phyloP scores from a whole-genome alignment of 2,329 filamentous ascomycete genomes.

The Xylaria sp. region DNA sequence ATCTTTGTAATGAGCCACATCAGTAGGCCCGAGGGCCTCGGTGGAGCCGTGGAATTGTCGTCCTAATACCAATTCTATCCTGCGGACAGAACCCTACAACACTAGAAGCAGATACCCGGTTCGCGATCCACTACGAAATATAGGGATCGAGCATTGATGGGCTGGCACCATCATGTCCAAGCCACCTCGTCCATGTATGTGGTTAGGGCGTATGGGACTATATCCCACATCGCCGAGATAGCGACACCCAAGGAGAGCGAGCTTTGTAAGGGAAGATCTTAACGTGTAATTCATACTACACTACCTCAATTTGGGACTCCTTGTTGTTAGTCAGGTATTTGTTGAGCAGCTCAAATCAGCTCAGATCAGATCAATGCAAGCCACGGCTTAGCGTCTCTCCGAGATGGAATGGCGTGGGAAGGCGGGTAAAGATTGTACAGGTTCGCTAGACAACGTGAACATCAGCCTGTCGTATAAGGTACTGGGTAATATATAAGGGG shows the following conservation, averaged over 20 bases:
- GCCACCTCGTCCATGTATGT: neutral
- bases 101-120: neutral
- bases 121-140: neutral
- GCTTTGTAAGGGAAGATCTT: neutral
- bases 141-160: conserved; percentile 1
- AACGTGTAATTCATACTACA: conserved; percentile 3
- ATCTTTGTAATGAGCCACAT: conserved; percentile 22
- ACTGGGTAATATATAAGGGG: conserved; percentile 6
- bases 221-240: conserved; percentile 13
- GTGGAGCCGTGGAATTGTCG: neutral
- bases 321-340: conserved; percentile 25
- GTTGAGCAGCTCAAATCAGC: neutral
- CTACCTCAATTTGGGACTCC: neutral
- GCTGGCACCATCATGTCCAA: neutral
- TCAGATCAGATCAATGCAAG: no score
- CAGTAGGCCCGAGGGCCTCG: neutral
- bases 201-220: neutral
- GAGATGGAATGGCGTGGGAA: no score
- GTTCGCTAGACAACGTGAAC: neutral
- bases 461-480: neutral
- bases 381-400: no score
- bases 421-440: no score
- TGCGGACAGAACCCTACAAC: neutral
- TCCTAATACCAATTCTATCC: neutral
- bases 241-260: neutral